These are phyloP conservation scores for Aegilops umbellulata DNA, from an alignment of 176 grass and related monocot species.

Conservation along the genomic window DNA sequence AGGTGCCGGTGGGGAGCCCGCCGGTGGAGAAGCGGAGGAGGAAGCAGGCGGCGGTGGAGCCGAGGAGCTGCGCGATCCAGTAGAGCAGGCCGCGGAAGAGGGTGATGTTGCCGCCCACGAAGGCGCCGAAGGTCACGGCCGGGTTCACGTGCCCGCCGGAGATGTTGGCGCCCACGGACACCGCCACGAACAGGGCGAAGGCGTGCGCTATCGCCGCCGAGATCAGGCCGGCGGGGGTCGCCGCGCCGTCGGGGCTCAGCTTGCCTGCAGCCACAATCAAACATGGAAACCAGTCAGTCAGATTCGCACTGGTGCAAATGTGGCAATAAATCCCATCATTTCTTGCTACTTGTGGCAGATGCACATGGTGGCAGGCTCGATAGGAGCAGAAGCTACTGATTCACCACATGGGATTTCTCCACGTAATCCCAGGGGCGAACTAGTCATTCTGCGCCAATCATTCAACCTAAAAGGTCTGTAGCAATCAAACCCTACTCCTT, in stretches of 20 bases:
- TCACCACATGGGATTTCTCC: background rate
- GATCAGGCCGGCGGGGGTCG: conserved; percentile 56
- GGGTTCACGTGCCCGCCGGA: conserved; percentile 99
- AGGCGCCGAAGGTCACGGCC: conserved; percentile 88
- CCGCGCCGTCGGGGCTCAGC: conserved; percentile 34
- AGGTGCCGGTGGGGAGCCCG: conserved; percentile 61
- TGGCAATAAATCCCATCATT: background rate
- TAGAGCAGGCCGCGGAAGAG: conserved; percentile 84
- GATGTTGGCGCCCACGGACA: conserved; percentile 90
- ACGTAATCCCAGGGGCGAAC: background rate
- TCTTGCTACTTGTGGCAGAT: conserved; percentile 7
- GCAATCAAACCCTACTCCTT: background rate
- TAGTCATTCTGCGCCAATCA: background rate
- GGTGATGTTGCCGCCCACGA: conserved; percentile 93
- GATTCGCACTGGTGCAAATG: background rate
- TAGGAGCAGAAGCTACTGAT: background rate
- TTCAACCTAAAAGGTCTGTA: background rate
- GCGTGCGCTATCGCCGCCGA: conserved; percentile 73
- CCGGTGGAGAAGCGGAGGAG: conserved; percentile 84
- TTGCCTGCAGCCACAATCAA: conserved; percentile 41
- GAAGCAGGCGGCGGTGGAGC: conserved; percentile 70
- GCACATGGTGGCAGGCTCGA: background rate
- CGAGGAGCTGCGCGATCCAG: conserved; percentile 88
- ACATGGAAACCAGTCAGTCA: background rate
- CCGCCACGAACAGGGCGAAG: conserved; percentile 87